Percentiles rank a stretch among this genome's conserved stretches.
These are phyloP conservation scores for Fusarium avenaceum DNA, from an alignment of 2,329 filamentous ascomycete genomes.

Conservation along the genomic window DNA sequence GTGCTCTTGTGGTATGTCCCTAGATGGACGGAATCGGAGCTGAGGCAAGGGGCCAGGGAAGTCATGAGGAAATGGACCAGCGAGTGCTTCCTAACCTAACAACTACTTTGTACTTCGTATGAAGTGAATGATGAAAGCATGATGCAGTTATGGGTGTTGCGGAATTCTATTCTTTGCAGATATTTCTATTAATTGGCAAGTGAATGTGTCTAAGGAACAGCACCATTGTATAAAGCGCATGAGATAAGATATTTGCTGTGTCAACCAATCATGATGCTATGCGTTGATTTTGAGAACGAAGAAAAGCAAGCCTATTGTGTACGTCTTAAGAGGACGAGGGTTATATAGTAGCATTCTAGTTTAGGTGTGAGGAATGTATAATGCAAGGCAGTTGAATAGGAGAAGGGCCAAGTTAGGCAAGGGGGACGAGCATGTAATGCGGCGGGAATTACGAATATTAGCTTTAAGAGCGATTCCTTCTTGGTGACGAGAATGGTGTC, in stretches of 20 bases:
- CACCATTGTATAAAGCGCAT: not conserved
- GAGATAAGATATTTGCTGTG: not conserved
- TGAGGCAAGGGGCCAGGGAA: constrained; percentile 11
- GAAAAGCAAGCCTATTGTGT: not conserved
- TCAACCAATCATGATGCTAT: not conserved
- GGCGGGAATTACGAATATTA: not conserved
- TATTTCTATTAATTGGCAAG: not conserved
- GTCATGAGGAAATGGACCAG: not conserved
- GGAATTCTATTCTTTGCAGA: not conserved
- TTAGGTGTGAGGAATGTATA: constrained; percentile 30
- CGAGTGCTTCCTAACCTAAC: too few relatives aligned
- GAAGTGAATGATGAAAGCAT: not conserved
- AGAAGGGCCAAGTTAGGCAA: constrained; percentile 11
- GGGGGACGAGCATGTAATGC: not conserved
- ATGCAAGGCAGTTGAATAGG: constrained; percentile 19
- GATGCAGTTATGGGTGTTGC: not conserved
- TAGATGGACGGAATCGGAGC: not conserved
- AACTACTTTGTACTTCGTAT: not conserved
- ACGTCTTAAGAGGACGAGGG: not conserved
- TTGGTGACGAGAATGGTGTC: not conserved
- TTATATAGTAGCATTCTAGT: not conserved
- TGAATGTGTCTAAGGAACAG: not conserved
- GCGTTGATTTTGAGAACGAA: too few relatives aligned
- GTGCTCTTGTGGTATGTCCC: not conserved
- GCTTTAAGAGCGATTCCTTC: not conserved